A percentile compares a stretch with the other conserved stretches of the same genome.
phyloP scores from a whole-genome alignment of 2,329 filamentous ascomycete species.

The Fusarium guadeloupense region DNA sequence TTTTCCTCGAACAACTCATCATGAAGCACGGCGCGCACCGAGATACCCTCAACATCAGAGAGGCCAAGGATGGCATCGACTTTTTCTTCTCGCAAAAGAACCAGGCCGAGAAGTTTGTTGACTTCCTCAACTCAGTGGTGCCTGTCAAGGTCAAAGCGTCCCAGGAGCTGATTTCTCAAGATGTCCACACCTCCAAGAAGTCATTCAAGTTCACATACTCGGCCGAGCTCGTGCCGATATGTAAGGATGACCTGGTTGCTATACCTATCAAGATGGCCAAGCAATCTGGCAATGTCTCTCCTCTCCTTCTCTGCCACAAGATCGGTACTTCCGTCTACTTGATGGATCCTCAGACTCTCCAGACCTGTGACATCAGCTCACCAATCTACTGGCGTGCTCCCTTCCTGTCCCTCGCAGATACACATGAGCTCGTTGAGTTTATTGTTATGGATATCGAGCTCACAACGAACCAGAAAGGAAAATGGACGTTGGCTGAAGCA shows the following conservation, averaged over 20 bases:
- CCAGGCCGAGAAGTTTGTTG: slow-evolving; percentile 90
- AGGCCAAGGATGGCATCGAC: slow-evolving; percentile 93
- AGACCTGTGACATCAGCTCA: slow-evolving; percentile 85
- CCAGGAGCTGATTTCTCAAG: slow-evolving; percentile 89
- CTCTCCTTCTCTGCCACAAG: slow-evolving; percentile 84
- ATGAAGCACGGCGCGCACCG: slow-evolving; percentile 91
- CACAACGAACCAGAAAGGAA: slow-evolving; percentile 77
- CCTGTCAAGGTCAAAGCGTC: slow-evolving; percentile 80
- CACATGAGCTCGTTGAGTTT: slow-evolving; percentile 88
- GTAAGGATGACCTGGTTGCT: slow-evolving; percentile 96
- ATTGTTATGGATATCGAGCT: slow-evolving; percentile 94
- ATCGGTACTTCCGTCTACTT: slow-evolving; percentile 91
- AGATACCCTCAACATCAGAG: slow-evolving; percentile 98
- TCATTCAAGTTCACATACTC: slow-evolving; percentile 96
- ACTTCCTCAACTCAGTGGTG: slow-evolving; percentile 85
- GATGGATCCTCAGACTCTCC: slow-evolving; percentile 88
- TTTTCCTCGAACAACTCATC: slow-evolving; percentile 89
- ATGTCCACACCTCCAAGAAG: slow-evolving; percentile 88
- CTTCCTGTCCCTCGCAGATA: slow-evolving; percentile 84
- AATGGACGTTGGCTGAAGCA: slow-evolving; percentile 84
- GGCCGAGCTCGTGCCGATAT: slow-evolving; percentile 89
- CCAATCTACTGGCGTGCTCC: slow-evolving; percentile 91
- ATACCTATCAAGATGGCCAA: slow-evolving; percentile 90
- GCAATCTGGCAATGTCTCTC: slow-evolving; percentile 86
- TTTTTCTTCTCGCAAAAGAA: slow-evolving; percentile 94